Evolutionary conservation across 1,284 basidiomycete genomes (phyloP), one percentile per base, ranked within the genome.

Genomic region (Crucibulum cyathiforme): DNA sequence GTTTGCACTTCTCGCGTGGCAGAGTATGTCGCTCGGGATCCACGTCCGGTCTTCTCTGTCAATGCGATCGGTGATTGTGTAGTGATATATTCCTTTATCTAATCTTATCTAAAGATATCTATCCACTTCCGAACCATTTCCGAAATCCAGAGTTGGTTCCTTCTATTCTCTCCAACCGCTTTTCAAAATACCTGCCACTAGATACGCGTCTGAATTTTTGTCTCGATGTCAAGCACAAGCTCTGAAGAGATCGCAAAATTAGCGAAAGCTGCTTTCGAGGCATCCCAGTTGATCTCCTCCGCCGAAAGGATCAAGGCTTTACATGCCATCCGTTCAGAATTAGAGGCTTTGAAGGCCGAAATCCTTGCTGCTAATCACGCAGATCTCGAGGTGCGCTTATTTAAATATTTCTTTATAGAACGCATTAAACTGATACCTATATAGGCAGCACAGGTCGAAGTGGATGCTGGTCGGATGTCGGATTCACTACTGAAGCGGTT

Each of bases 251-350:
- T 96, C 62, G 95, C 95, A 46, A 84, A 82, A 68, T 82, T 84
- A 3, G 93, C 95, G 19, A 94, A 94, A 72, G 72, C 78, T 15
- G 93, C 96, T 0, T 98, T 96, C 69, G 90, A 96, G 67, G 84
- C 84, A 12, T 95, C 94, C 9, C 95, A 97, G 73, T 83, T 96
- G 19, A 81, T 96, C 55, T 78, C 86, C 43, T 75, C 88, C 0
- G 71, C 80, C 0, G 88, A 93, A 67, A 85, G 95, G 36, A 82
- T 91, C 63, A 79, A 79, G 12, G 95, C 95, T 0, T 82, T 98
- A 1, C 74, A 85, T 58, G 82, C 84, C 56, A 93, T 98, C 66
- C 83, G 84, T 46, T 77, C 81, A 39, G 86, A 90, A 54, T 85
- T 98, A 41, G 83, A 85, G 47, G 73, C 77, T 15, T 82, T 82